phyloP scores from a whole-genome alignment of 805 yeast genomes.

The Wickerhamomyces subpelliculosus region DNA sequence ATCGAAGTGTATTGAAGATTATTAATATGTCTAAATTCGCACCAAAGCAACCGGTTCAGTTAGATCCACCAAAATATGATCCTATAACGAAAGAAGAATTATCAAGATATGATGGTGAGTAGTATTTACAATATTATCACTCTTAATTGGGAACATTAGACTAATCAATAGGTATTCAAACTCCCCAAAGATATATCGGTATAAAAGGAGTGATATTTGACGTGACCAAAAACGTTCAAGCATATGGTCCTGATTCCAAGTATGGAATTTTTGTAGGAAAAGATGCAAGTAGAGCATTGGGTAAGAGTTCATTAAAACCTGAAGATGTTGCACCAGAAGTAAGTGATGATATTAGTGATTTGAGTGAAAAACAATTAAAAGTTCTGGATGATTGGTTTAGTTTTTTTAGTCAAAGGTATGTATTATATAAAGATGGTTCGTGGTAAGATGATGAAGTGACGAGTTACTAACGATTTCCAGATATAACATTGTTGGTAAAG shows the following conservation, averaged over 20 bases:
- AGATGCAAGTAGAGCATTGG: slow-evolving; percentile 74
- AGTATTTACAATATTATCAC: neutral
- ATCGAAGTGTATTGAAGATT: no score
- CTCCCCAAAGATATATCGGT: slow-evolving; percentile 55
- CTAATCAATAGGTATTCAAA: slow-evolving; percentile 28
- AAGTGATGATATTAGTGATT: slow-evolving; percentile 43
- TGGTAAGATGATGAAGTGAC: neutral
- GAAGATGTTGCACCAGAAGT: slow-evolving; percentile 37
- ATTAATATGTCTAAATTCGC: slow-evolving; percentile 28
- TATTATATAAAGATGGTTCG: neutral
- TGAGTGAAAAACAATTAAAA: slow-evolving; percentile 52
- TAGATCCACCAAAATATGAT: slow-evolving; percentile 44
- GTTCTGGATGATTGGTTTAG: slow-evolving; percentile 71
- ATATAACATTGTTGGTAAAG: slow-evolving; percentile 1
- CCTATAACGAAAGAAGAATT: slow-evolving; percentile 37
- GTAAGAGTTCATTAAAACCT: slow-evolving; percentile 52
- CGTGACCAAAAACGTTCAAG: slow-evolving; percentile 56
- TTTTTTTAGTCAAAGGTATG: slow-evolving; percentile 49
- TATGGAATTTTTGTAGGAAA: slow-evolving; percentile 69
- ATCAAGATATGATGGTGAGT: slow-evolving; percentile 38
- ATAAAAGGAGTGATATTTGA: slow-evolving; percentile 76
- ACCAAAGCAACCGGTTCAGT: slow-evolving; percentile 46
- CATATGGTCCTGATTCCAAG: slow-evolving; percentile 72
- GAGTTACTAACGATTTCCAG: slow-evolving; percentile 3
- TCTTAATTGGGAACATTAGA: neutral